A percentile compares a stretch with the other conserved stretches of the same genome.
Conservation (phyloP, 139 green algal species). For the Marvania coccoides region DNA sequence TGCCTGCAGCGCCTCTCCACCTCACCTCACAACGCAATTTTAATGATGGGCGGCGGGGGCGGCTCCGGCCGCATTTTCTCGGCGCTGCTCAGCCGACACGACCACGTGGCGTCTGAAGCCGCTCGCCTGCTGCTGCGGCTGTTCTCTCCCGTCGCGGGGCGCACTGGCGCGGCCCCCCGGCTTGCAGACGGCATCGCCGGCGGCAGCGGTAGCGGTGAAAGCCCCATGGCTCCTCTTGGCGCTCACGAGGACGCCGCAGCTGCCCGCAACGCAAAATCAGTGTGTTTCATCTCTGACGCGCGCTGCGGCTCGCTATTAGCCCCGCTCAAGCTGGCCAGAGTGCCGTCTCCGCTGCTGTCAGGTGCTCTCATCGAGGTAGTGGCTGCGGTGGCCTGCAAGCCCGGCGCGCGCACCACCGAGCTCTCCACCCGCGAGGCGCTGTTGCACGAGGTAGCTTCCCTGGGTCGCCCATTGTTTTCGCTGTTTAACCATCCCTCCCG, state of each 20-base stretch:
- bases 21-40: slow-evolving; percentile 9
- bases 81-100: slow-evolving; percentile 41
- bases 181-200: neutral
- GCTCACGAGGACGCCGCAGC: slow-evolving; percentile 3
- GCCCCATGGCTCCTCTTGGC: neutral
- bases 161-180: slow-evolving; percentile 34
- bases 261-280: slow-evolving; percentile 41
- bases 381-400: slow-evolving; percentile 47
- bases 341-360: slow-evolving; percentile 23
- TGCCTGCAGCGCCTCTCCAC: slow-evolving; percentile 60
- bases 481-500: slow-evolving; percentile 66
- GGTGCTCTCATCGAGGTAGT: slow-evolving; percentile 48
- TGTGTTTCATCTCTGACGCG: slow-evolving; percentile 37
- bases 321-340: slow-evolving; percentile 6
- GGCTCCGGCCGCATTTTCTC: slow-evolving; percentile 41
- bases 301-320: slow-evolving; percentile 24
- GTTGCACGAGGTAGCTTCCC: slow-evolving; percentile 37
- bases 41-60: slow-evolving; percentile 17
- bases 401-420: slow-evolving; percentile 55
- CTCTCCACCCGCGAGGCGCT: slow-evolving; percentile 30
- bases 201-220: neutral
- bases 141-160: slow-evolving; percentile 47
- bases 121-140: slow-evolving; percentile 62
- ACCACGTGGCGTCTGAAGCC: slow-evolving; percentile 63
- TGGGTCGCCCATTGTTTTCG: slow-evolving; percentile 67